Evolutionary conservation across 2,329 filamentous ascomycete genomes (phyloP).

Genomic region (Aspergillus sp.): DNA sequence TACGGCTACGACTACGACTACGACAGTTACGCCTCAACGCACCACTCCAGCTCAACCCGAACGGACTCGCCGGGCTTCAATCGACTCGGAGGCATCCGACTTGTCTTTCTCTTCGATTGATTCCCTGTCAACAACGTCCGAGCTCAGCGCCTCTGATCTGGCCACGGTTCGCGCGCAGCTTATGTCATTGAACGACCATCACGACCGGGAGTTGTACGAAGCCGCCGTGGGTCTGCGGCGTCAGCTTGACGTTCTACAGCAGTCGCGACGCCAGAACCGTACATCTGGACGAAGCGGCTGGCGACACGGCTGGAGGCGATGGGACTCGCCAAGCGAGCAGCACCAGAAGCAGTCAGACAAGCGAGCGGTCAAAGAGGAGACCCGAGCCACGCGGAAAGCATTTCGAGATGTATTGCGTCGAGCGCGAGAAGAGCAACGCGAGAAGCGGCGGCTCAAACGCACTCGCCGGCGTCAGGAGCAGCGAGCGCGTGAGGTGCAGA

Average conservation of each 20-base stretch:
- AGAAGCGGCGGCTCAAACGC: slow-evolving; percentile 27
- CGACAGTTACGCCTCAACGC: neutral
- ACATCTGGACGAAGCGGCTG: slow-evolving; percentile 25
- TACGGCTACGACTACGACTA: neutral
- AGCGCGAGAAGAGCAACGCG: slow-evolving; percentile 39
- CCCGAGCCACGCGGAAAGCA: slow-evolving; percentile 39
- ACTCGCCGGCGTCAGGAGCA: slow-evolving; percentile 26
- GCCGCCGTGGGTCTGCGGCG: slow-evolving; percentile 39
- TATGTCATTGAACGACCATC: slow-evolving; percentile 35
- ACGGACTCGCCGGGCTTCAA: slow-evolving; percentile 31
- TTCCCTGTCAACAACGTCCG: slow-evolving; percentile 39
- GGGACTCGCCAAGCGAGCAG: slow-evolving; percentile 40
- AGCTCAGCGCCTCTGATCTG: slow-evolving; percentile 38
- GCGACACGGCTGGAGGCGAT: slow-evolving; percentile 31
- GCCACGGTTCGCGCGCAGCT: slow-evolving; percentile 39
- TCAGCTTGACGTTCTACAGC: slow-evolving; percentile 35
- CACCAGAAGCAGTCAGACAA: slow-evolving; percentile 32
- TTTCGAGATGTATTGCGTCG: slow-evolving; percentile 39
- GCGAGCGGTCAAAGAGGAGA: slow-evolving; percentile 39
- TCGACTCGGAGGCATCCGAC: slow-evolving; percentile 33
- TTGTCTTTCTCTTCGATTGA: slow-evolving; percentile 41
- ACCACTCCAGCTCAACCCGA: slow-evolving; percentile 12
- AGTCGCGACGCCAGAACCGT: slow-evolving; percentile 36
- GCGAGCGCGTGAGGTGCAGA: slow-evolving; percentile 14
- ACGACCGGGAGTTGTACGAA: slow-evolving; percentile 39